These are phyloP conservation scores for Azolla pinnata DNA, from an alignment of 75 land plant species.

Conservation along the genomic window DNA sequence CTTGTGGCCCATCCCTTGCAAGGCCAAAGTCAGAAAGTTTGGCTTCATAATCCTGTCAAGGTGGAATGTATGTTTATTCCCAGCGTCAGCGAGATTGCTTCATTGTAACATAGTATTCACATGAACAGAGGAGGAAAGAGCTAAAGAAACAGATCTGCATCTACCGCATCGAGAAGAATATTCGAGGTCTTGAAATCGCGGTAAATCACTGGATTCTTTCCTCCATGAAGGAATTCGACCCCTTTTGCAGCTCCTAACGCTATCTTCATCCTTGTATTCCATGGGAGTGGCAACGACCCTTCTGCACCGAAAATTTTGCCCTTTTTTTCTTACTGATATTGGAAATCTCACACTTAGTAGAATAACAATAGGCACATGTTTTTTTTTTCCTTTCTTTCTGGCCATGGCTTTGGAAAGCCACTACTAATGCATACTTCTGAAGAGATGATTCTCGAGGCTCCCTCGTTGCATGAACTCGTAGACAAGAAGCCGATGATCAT, in stretches of 20 bases:
- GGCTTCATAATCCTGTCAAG: slow-evolving; percentile 49
- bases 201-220: slow-evolving; percentile 42
- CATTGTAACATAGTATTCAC: no score
- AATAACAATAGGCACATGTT: background rate
- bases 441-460: slow-evolving; percentile 16
- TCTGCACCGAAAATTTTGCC: background rate
- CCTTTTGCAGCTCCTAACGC: slow-evolving; percentile 21
- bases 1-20: slow-evolving; percentile 27
- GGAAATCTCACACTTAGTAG: background rate
- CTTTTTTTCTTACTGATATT: background rate
- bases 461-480: slow-evolving; percentile 11
- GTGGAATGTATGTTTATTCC: no score
- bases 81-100: no score
- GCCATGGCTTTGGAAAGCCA: background rate
- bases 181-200: slow-evolving; percentile 35
- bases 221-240: slow-evolving; percentile 49
- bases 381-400: no score
- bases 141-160: no score
- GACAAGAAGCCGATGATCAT: slow-evolving; percentile 3
- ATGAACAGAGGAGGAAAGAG: no score
- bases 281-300: slow-evolving; percentile 12
- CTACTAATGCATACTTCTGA: background rate
- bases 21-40: slow-evolving; percentile 75
- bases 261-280: slow-evolving; percentile 58
- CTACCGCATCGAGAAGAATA: slow-evolving; percentile 42